Percentiles rank a stretch among this genome's conserved stretches.
Conservation (phyloP, 164 flowering plant species). For the Akebia trifoliata region DNA sequence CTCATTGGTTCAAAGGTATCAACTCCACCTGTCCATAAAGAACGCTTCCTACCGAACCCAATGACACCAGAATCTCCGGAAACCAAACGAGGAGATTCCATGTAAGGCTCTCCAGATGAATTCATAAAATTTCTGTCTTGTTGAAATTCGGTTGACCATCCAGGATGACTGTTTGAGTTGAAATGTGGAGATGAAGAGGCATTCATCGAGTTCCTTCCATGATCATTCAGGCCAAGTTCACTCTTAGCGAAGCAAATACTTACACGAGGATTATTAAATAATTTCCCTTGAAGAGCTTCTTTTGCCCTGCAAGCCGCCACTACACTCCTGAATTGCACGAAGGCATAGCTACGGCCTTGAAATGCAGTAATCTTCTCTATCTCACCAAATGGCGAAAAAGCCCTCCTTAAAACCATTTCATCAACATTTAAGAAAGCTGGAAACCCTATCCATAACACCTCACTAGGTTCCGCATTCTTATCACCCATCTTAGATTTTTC, state of each 20-base stretch:
- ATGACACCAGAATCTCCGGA: constrained; percentile 37
- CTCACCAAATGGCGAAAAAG: constrained; percentile 90
- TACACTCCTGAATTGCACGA: constrained; percentile 65
- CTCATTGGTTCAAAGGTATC: constrained; percentile 40
- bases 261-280: constrained; percentile 92
- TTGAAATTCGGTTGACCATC: constrained; percentile 30
- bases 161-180: constrained; percentile 31
- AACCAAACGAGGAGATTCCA: constrained; percentile 50
- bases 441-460: constrained; percentile 90
- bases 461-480: constrained; percentile 72
- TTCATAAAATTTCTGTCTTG: constrained; percentile 37
- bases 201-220: constrained; percentile 38
- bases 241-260: constrained; percentile 81
- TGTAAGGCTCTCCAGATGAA: constrained; percentile 28
- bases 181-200: constrained; percentile 43
- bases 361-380: constrained; percentile 77
- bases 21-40: constrained; percentile 30
- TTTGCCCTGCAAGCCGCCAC: constrained; percentile 78
- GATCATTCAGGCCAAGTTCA: constrained; percentile 47
- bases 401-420: constrained; percentile 57
- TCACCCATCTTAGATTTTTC: constrained; percentile 52
- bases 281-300: constrained; percentile 88
- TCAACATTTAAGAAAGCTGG: constrained; percentile 75
- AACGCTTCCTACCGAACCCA: constrained; percentile 33
- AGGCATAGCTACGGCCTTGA: constrained; percentile 92